These are phyloP conservation scores for Sarcomyxa edulis DNA, from an alignment of 768 basidiomycete species.

Conservation along the genomic window DNA sequence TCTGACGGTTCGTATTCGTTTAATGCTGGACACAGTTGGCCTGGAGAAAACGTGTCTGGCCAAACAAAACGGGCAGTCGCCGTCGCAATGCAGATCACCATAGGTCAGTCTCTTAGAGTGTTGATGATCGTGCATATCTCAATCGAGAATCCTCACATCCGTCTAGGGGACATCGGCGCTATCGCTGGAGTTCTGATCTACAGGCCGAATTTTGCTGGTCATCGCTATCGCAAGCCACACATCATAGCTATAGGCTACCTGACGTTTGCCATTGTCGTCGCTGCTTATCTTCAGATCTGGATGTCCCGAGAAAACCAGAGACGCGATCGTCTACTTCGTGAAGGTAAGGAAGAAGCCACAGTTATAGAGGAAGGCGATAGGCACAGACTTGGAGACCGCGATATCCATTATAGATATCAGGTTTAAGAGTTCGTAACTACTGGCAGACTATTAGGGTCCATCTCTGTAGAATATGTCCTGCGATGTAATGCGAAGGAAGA, in stretches of 20 bases:
- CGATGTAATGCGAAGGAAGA: slow-evolving; percentile 1
- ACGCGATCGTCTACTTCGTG: slow-evolving; percentile 25
- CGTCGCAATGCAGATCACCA: slow-evolving; percentile 59
- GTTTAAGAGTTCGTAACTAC: slow-evolving; percentile 15
- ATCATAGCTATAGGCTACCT: slow-evolving; percentile 58
- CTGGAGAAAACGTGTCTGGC: slow-evolving; percentile 62
- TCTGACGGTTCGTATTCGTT: not conserved
- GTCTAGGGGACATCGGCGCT: slow-evolving; percentile 57
- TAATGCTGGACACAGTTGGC: slow-evolving; percentile 35
- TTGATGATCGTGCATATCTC: too few relatives aligned
- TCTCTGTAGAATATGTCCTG: not conserved
- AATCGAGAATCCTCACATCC: too few relatives aligned
- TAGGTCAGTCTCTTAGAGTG: too few relatives aligned
- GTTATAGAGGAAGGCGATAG: slow-evolving; percentile 15
- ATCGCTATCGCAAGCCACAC: slow-evolving; percentile 50
- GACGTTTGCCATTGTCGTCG: slow-evolving; percentile 37
- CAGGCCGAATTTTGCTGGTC: slow-evolving; percentile 38
- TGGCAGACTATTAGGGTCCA: not conserved
- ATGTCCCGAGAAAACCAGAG: slow-evolving; percentile 48
- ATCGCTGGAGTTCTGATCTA: slow-evolving; percentile 55
- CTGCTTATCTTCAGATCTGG: slow-evolving; percentile 38
- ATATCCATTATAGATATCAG: slow-evolving; percentile 35
- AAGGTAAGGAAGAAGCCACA: slow-evolving; percentile 17
- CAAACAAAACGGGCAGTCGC: slow-evolving; percentile 63
- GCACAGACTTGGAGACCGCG: slow-evolving; percentile 31